Conservation (phyloP, 805 yeast species). For the Nakazawaea laoshanensis region DNA sequence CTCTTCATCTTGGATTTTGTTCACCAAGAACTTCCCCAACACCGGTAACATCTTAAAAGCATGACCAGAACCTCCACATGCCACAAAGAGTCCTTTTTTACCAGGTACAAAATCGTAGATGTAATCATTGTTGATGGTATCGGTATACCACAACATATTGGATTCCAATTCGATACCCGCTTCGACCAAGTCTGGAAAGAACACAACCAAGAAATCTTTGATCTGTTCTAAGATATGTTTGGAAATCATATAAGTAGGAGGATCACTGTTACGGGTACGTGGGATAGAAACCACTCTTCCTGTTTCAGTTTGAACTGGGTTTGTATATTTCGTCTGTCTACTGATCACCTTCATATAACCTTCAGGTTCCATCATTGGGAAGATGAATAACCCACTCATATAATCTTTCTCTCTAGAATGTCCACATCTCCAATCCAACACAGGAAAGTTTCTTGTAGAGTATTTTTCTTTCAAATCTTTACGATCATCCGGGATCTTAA, state of each 20-base stretch:
- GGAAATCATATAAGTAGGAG: constrained; percentile 17
- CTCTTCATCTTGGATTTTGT: constrained; percentile 22
- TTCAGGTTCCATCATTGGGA: constrained; percentile 25
- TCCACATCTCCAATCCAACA: constrained; percentile 21
- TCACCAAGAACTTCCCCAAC: constrained; percentile 21
- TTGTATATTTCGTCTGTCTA: constrained; percentile 27
- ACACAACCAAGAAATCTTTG: constrained; percentile 16
- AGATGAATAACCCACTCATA: constrained; percentile 24
- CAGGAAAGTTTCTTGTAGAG: constrained; percentile 23
- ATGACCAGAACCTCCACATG: constrained; percentile 28
- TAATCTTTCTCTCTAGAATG: constrained; percentile 16
- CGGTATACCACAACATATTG: constrained; percentile 23
- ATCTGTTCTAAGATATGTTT: constrained; percentile 19
- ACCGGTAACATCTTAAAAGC: constrained; percentile 27
- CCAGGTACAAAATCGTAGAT: constrained; percentile 24
- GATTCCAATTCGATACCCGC: constrained; percentile 16
- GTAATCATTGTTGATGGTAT: constrained; percentile 23
- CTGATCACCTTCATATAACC: constrained; percentile 27
- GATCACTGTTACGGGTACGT: constrained; percentile 16
- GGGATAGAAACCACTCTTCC: constrained; percentile 22
- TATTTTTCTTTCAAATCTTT: constrained; percentile 24
- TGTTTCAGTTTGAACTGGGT: constrained; percentile 17
- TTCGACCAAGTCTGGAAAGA: constrained; percentile 21
- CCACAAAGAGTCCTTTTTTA: constrained; percentile 20
- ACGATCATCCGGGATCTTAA: constrained; percentile 27